These are phyloP conservation scores for Colletotrichum endophyticum DNA, from an alignment of 2,329 filamentous ascomycete genomes.

Conservation along the genomic window DNA sequence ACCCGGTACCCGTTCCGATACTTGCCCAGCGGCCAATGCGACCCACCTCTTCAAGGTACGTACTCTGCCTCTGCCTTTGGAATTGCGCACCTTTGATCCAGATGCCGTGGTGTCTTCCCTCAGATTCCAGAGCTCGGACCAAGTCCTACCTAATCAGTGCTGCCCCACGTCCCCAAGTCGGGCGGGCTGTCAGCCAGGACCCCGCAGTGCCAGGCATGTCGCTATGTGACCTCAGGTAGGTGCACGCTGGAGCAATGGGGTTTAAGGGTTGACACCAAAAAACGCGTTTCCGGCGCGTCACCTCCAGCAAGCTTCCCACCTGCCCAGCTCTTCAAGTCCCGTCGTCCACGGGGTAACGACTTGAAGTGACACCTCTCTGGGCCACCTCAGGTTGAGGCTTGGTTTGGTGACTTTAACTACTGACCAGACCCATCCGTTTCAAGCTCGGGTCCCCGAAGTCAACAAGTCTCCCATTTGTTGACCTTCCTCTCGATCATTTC, in stretches of 20 bases:
- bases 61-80: not conserved
- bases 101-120: not conserved
- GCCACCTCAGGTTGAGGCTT: not conserved
- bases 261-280: not conserved
- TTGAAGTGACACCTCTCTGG: not conserved
- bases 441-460: not conserved
- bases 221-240: not conserved
- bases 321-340: not conserved
- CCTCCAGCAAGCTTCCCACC: not conserved
- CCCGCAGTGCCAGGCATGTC: slow-evolving; percentile 9
- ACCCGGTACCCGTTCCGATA: slow-evolving; percentile 7
- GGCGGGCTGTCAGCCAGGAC: not conserved
- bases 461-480: not conserved
- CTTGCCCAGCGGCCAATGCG: not conserved
- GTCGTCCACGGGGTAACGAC: not conserved
- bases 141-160: not conserved
- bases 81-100: not conserved
- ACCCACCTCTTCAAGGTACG: not conserved
- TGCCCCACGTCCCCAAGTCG: not conserved
- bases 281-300: slow-evolving; percentile 1
- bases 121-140: not conserved
- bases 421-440: not conserved
- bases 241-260: not conserved
- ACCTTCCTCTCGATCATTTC: not conserved
- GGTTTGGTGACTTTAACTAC: not conserved